Evolutionary conservation across 306 rosid genomes (phyloP).

Genomic region (Malus domestica): ASM211411v1 NC_041801.1:1834501-1835000

Average conservation of each 20-base stretch:
- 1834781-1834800: background rate
- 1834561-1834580: constrained; percentile 10
- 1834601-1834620: constrained; percentile 54
- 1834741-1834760: background rate
- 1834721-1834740: constrained; percentile 29
- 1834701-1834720: constrained; percentile 57
- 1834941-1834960: background rate
- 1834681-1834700: constrained; percentile 65
- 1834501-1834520: background rate
- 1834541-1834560: constrained; percentile 30
- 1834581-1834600: constrained; percentile 19
- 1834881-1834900: constrained; percentile 57
- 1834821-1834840: constrained; percentile 50
- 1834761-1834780: too few species aligned
- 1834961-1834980: background rate
- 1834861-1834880: constrained; percentile 62
- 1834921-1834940: background rate
- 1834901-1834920: constrained; percentile 34
- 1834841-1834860: constrained; percentile 46
- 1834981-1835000: background rate
- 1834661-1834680: constrained; percentile 54
- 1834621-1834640: constrained; percentile 55
- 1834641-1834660: constrained; percentile 48
- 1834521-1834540: constrained; percentile 34
- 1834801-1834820: background rate